Base-by-base conservation (phyloP, 192 early-diverging fungal genomes). In the Podila verticillata region DNA sequence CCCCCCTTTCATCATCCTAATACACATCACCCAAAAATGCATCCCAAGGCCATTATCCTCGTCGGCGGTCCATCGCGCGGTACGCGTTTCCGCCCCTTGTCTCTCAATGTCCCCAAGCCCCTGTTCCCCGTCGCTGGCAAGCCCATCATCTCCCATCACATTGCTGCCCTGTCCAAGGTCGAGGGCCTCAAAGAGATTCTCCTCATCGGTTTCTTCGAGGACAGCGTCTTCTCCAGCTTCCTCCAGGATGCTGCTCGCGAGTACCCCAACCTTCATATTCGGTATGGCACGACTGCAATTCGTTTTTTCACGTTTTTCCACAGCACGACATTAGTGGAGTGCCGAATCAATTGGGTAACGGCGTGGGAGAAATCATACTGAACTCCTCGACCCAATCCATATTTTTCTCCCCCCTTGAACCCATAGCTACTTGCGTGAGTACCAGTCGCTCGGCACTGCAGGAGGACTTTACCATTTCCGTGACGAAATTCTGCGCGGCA, bases 391-490 rank as follows among this genome's bases (percentile, higher is more conserved):
- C 20, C 66, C 26, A 51, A 68, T 22, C 24, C 29, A 30, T 29
- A 20, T 22, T 17, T 35, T 22, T 39, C 26, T 31, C 65, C 51
- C 30, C 39, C 15, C 24, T 20, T 20, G 24, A 5, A 51, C 6
- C 51, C 24, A 32, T 70, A 96, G 96, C 64, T 99, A 99, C 83
- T 88, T 99, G 73, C 94, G 97, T 61, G 98, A 99, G 87, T 99
- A 98, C 86, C 94, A 95, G 75, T 91, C 96, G 15, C 86, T 99
- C 48, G 98, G 98, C 20, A 99, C 98, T 19, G 98, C 95, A 48
- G 98, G 98, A 66, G 97, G 97, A 29, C 84, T 99, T 70, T 97
- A 96, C 88, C 98, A 99, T 83, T 99, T 99, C 92, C 95, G 98
- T 73, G 97, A 99, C 82, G 95, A 98, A 85, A 97, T 99, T 74